Base-by-base conservation (phyloP, 164 flowering plant species). In the Vitis riparia region DNA sequence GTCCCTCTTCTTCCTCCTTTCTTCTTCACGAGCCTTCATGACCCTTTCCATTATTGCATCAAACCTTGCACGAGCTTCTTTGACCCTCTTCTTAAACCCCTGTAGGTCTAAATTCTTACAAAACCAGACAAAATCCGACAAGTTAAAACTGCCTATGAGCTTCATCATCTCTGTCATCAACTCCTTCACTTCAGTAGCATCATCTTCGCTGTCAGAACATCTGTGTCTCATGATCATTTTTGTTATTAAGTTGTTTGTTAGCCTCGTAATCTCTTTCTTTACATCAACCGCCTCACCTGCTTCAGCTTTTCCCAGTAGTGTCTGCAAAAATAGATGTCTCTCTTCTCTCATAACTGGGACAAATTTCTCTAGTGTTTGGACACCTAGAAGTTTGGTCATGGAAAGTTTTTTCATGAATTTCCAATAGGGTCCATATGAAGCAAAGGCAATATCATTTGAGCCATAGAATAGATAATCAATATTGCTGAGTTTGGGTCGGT, bases 351-450 rank as follows among this genome's bases (percentile, higher is more conserved):
- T 68, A 16, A 85, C 23, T 3, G 81, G 80, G 0, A 48, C 71
- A 7, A 84, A 72, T 4, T 65, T 74, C 15, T 68, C 62, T 9
- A 88, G 79, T 6, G 67, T 78, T 8, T 75, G 69, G 16, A 67
- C 63, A 2, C 91, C 85, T 0, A 88, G 66, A 29, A 88, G 87
- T 75, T 88, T 84, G 19, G 71, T 59, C 70, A 75, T 83, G 78
- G 82, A 73, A 23, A 88, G 11, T 53, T 87, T 90, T 68, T 80
- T 86, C 68, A 90, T 73, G 75, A 82, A 84, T 30, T 79, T 85
- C 94, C 92, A 88, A 68, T 85, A 87, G 1, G 87, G 86, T 0
- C 92, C 92, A 52, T 82, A 77, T 3, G 85, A 89, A 0, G 91
- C 78, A 37, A 85, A 85, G 23, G 84, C 75, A 67, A 88, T 79